Evolutionary conservation across 129 eudicot species (phyloP).

Genomic region (Artemisia argyi): DNA sequence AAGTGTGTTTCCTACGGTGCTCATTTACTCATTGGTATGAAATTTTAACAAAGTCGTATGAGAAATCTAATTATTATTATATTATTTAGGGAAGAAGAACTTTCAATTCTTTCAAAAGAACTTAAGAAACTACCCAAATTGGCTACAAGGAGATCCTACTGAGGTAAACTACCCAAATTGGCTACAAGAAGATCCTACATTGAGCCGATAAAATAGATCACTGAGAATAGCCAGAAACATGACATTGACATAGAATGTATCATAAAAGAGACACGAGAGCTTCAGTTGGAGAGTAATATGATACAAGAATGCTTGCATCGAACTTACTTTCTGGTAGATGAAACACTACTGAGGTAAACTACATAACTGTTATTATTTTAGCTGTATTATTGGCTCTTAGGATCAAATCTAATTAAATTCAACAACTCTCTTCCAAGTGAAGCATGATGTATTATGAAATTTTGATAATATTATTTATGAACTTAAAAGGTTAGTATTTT

Average conservation of each 20-base stretch:
- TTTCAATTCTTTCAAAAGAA: too few species aligned
- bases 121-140: too few species aligned
- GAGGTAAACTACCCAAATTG: too few species aligned
- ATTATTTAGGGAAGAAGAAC: too few species aligned
- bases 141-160: too few species aligned
- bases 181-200: too few species aligned
- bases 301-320: constrained; percentile 78
- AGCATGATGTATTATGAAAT: not conserved
- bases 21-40: constrained; percentile 36
- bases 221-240: constrained; percentile 75
- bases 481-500: not conserved
- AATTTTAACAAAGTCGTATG: too few species aligned
- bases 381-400: not conserved
- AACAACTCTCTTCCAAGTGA: not conserved
- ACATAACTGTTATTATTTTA: not conserved
- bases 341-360: constrained; percentile 59
- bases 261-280: constrained; percentile 78
- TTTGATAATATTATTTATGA: not conserved
- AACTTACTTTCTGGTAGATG: constrained; percentile 72
- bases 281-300: constrained; percentile 76
- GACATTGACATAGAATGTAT: constrained; percentile 70
- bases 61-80: too few species aligned
- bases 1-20: not conserved
- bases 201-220: constrained; percentile 73
- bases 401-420: not conserved